Evolutionary conservation across 148 eudicot genomes (phyloP).

Genomic region (Amaranthus hypochondriacus): DNA sequence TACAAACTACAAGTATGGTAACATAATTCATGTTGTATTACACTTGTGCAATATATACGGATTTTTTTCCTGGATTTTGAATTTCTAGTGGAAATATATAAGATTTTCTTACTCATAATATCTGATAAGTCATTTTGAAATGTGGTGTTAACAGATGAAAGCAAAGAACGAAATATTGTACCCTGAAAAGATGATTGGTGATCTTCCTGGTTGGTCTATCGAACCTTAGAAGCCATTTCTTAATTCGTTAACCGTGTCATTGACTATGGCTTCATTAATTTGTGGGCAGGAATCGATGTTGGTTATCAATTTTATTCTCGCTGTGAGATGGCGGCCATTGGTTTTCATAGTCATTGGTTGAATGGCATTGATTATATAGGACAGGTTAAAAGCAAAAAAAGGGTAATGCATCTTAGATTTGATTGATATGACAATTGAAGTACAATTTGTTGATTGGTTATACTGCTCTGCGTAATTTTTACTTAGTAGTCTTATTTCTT

Average conservation of each 20-base stretch:
- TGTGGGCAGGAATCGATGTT: conserved; percentile 27
- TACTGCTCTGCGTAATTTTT: background rate
- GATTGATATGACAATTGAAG: background rate
- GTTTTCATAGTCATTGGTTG: conserved; percentile 35
- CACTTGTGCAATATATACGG: background rate
- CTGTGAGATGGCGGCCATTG: conserved; percentile 33
- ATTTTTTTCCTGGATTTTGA: background rate
- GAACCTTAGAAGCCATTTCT: background rate
- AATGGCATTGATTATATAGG: conserved; percentile 33
- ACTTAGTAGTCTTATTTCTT: background rate
- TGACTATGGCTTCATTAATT: background rate
- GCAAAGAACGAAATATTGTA: conserved; percentile 20
- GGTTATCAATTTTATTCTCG: conserved; percentile 36
- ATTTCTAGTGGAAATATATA: background rate
- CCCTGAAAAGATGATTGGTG: conserved; percentile 23
- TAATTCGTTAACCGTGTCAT: background rate
- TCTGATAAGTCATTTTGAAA: background rate
- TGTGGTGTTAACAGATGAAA: conserved; percentile 25
- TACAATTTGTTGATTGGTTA: background rate
- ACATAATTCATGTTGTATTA: background rate
- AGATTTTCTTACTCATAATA: background rate
- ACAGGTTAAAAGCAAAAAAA: conserved; percentile 11
- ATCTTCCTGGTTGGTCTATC: conserved; percentile 30
- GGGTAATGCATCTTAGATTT: conserved; percentile 20
- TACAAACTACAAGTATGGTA: no score